Conservation (phyloP, 495 filamentous ascomycete genomes). For the Penicillium taxi region DNA sequence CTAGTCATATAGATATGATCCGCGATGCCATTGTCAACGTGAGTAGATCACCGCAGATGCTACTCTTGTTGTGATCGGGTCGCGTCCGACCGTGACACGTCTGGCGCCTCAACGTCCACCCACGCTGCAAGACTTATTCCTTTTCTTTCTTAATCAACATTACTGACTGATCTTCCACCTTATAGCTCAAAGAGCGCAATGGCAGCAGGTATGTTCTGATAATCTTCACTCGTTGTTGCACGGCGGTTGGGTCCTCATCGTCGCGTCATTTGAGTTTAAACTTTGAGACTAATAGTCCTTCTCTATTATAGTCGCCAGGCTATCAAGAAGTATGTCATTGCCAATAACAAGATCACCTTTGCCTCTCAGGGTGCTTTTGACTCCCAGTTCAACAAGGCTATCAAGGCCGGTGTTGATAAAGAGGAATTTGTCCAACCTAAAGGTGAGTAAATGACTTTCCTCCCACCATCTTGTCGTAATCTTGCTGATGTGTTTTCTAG, state of each 20-base stretch:
- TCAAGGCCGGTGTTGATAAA: slow-evolving; percentile 83
- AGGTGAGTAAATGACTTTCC: slow-evolving; percentile 52
- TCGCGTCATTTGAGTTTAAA: slow-evolving; percentile 4
- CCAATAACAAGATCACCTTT: slow-evolving; percentile 81
- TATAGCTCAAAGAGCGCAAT: slow-evolving; percentile 58
- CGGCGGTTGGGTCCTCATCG: slow-evolving; percentile 1
- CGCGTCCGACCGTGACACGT: slow-evolving; percentile 42
- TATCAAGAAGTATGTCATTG: slow-evolving; percentile 95
- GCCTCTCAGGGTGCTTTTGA: slow-evolving; percentile 71
- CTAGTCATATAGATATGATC: slow-evolving; percentile 53
- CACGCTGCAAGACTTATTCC: slow-evolving; percentile 16
- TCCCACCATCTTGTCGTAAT: background rate
- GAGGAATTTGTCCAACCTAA: slow-evolving; percentile 89
- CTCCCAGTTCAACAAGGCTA: slow-evolving; percentile 84
- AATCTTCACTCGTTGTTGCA: slow-evolving; percentile 11
- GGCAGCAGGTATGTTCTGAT: slow-evolving; percentile 50
- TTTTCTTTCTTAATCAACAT: slow-evolving; percentile 11
- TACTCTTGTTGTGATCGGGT: slow-evolving; percentile 27
- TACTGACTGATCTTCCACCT: slow-evolving; percentile 27
- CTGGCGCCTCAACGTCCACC: slow-evolving; percentile 16
- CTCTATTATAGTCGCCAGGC: slow-evolving; percentile 65
- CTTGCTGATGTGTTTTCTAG: slow-evolving; percentile 33
- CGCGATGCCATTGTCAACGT: slow-evolving; percentile 61
- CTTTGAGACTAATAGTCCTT: slow-evolving; percentile 10
- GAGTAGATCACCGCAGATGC: slow-evolving; percentile 42